Evolutionary conservation across 768 basidiomycete species (phyloP).

Genomic region (Hericium erinaceus): DNA sequence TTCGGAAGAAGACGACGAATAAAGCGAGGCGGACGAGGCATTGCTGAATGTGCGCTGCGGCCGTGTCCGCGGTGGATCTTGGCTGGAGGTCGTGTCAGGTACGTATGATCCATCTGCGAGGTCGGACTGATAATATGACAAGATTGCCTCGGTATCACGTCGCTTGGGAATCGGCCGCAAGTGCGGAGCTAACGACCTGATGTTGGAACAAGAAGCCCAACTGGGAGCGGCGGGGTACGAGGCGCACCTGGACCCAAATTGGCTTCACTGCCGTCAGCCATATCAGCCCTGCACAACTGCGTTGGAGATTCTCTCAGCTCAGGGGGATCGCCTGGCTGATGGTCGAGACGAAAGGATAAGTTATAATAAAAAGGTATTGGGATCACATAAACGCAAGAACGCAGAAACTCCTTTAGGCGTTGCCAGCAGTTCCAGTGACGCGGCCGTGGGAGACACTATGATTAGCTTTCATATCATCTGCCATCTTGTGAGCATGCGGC

Average conservation of each 20-base stretch:
- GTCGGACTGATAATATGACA: conserved; percentile 50
- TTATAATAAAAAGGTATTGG: too few species aligned
- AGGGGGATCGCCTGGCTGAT: too few species aligned
- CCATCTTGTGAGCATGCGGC: too few species aligned
- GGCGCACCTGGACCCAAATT: background rate
- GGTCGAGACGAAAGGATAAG: too few species aligned
- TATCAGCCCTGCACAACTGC: background rate
- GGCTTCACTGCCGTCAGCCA: background rate
- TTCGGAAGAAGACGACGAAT: background rate
- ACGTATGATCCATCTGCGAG: conserved; percentile 29
- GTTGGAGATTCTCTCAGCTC: too few species aligned
- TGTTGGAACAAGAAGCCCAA: background rate
- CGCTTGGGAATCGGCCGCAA: conserved; percentile 19
- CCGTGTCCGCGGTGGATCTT: background rate
- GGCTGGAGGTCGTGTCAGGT: conserved; percentile 5
- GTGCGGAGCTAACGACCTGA: background rate
- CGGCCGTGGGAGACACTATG: too few species aligned
- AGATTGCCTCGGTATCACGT: conserved; percentile 34
- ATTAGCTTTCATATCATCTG: background rate
- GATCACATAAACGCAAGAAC: too few species aligned
- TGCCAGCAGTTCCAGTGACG: too few species aligned
- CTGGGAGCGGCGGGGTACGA: background rate
- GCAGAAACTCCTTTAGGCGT: too few species aligned
- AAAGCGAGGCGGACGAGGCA: conserved; percentile 18
- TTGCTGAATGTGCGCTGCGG: background rate